These are phyloP conservation scores for Nigrograna mackinnonii DNA, from an alignment of 2,329 filamentous ascomycete genomes.

Conservation along the genomic window DNA sequence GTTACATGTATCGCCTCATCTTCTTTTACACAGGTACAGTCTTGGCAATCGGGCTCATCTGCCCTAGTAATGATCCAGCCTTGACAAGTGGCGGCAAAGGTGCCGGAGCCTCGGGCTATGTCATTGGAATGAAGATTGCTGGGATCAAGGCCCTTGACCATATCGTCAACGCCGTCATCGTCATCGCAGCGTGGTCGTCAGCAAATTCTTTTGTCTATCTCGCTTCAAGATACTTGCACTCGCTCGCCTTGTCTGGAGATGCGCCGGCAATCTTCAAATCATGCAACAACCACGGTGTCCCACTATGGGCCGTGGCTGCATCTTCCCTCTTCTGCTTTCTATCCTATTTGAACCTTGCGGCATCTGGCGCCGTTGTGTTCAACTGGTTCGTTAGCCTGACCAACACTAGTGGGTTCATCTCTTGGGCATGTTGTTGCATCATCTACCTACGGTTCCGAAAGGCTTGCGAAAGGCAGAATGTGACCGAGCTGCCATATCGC, in stretches of 20 bases:
- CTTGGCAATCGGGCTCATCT: slow-evolving; percentile 59
- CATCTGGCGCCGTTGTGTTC: slow-evolving; percentile 22
- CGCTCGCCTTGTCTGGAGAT: slow-evolving; percentile 23
- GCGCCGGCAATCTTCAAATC: slow-evolving; percentile 22
- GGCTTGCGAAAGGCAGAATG: slow-evolving; percentile 28
- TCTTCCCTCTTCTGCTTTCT: slow-evolving; percentile 31
- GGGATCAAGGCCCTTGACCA: slow-evolving; percentile 44
- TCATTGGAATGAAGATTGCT: slow-evolving; percentile 52
- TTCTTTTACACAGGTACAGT: slow-evolving; percentile 48
- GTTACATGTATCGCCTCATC: slow-evolving; percentile 50
- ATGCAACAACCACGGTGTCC: slow-evolving; percentile 17
- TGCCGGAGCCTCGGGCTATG: slow-evolving; percentile 54
- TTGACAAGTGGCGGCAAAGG: slow-evolving; percentile 32
- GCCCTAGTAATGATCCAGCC: slow-evolving; percentile 51
- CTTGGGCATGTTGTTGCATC: slow-evolving; percentile 29
- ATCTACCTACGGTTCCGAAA: slow-evolving; percentile 32
- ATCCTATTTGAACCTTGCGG: slow-evolving; percentile 9
- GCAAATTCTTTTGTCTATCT: slow-evolving; percentile 30
- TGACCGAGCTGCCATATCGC: slow-evolving; percentile 53
- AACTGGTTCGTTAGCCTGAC: slow-evolving; percentile 40
- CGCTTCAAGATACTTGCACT: slow-evolving; percentile 23
- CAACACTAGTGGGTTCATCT: slow-evolving; percentile 36
- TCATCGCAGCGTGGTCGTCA: slow-evolving; percentile 26
- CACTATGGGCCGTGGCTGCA: slow-evolving; percentile 59
- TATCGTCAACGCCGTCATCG: slow-evolving; percentile 27